Conservation (phyloP, 208 protist genomes). For the Strigomonas culicis region DNA sequence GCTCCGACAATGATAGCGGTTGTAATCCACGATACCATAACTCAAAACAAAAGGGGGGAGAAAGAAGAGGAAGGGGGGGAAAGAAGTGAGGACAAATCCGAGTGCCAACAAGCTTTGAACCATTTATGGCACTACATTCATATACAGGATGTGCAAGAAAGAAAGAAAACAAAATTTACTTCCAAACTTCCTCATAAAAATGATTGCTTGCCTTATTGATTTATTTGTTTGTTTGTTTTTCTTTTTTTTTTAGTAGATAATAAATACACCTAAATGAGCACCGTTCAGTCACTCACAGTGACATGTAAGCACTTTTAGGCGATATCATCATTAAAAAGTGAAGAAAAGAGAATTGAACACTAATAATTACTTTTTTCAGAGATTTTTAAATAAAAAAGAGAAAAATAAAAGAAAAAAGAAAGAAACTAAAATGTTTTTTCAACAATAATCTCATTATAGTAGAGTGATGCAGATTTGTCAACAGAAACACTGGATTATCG, state of each 20-base stretch:
- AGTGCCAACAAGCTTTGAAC: background rate
- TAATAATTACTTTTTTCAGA: background rate
- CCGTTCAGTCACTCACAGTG: no score
- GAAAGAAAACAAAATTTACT: constrained; percentile 1
- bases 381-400: constrained; percentile 17
- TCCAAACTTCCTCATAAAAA: no score
- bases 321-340: background rate
- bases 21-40: background rate
- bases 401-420: constrained; percentile 11
- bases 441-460: no score
- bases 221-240: constrained; percentile 10
- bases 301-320: no score
- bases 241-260: background rate
- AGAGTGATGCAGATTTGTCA: no score
- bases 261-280: background rate
- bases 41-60: constrained; percentile 1
- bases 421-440: background rate
- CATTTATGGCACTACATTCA: no score
- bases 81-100: background rate
- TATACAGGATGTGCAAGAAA: background rate
- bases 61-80: background rate
- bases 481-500: no score
- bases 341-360: background rate
- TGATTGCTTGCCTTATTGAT: no score
- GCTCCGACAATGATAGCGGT: no score